Evolutionary conservation across 2,329 filamentous ascomycete genomes (phyloP).

Genomic region (Grosmannia clavigera): DNA sequence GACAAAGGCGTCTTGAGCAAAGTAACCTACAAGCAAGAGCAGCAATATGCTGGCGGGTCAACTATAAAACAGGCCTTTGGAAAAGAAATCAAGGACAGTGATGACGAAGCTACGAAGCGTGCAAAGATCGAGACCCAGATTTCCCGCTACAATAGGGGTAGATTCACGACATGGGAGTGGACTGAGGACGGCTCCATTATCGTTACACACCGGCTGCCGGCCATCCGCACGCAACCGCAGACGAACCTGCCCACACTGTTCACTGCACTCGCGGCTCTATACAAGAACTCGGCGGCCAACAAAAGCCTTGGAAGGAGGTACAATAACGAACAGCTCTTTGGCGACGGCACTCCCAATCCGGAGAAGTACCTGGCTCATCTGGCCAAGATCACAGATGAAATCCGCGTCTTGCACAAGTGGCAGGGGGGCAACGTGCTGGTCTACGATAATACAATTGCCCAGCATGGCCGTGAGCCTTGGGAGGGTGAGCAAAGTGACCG

Average conservation of each 20-base stretch:
- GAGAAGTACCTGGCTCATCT: conserved; percentile 15
- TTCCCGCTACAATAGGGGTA: background rate
- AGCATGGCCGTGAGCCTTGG: conserved; percentile 16
- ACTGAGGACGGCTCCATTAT: conserved; percentile 14
- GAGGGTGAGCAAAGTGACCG: conserved; percentile 1
- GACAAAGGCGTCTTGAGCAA: conserved; percentile 9
- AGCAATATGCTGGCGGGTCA: conserved; percentile 12
- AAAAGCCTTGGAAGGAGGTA: background rate
- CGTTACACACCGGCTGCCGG: conserved; percentile 15
- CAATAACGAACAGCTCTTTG: conserved; percentile 14
- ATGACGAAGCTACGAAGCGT: conserved; percentile 5
- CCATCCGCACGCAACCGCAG: conserved; percentile 12
- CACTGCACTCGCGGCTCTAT: conserved; percentile 16
- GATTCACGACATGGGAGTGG: conserved; percentile 7
- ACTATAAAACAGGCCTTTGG: conserved; percentile 16
- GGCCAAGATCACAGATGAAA: conserved; percentile 15
- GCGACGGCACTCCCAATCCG: conserved; percentile 15
- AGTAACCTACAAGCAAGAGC: background rate
- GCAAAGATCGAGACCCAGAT: background rate
- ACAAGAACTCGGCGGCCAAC: conserved; percentile 11
- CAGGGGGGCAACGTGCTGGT: conserved; percentile 8
- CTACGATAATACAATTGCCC: conserved; percentile 14
- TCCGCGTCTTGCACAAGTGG: conserved; percentile 9
- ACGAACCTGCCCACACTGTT: conserved; percentile 15
- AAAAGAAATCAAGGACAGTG: conserved; percentile 11